Base-by-base conservation (phyloP, 2,329 filamentous ascomycete species). In the Penicillium sumatraense region DNA sequence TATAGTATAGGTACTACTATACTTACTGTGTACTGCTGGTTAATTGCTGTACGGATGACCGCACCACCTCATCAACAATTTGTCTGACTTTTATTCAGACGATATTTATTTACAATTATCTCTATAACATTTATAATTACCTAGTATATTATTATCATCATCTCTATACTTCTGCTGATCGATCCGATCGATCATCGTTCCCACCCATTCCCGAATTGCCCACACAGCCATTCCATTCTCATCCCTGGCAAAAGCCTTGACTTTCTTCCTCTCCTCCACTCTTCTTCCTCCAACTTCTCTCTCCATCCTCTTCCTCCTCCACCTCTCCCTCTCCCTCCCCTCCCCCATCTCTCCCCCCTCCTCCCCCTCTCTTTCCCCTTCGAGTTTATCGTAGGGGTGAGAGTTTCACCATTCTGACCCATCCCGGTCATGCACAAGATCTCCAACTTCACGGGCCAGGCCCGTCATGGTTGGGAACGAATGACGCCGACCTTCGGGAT, bases 401-500 rank as follows among this genome's bases (percentile, higher is more conserved):
- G 70, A 74, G 71, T 67, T 58, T 51, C 63, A 20, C 40, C 31
- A 45, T 57, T 53, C 58, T 57, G 46, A 56, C 51, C 52, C 55
- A n/a, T 54, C 57, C 54, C 60, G 60, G 64, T 63, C 72, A 88
- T 87, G 85, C 85, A 87, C 78, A 87, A 86, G 76, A 86, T 88
- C 72, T 83, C 83, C 70, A 86, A 86, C 77, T 86, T 87, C 73
- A 87, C 84, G 66, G 84, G 84, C 74, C 79, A 81, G 69, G 84
- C 85, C 74, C 82, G 85, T 68, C 84, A 86, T 83, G 85, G 85
- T 72, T 86, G 84, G 84, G 85, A 87, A 74, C 81, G 84, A 71
- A 86, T 88, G 83, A 84, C 83, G 66, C 85, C 85, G 61, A 82
- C 83, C 72, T 87, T 88, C 74, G 81, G 83, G 70, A 85, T 85